These are phyloP conservation scores for Thelephora aurantiotincta DNA, from an alignment of 768 basidiomycete species.

Conservation along the genomic window DNA sequence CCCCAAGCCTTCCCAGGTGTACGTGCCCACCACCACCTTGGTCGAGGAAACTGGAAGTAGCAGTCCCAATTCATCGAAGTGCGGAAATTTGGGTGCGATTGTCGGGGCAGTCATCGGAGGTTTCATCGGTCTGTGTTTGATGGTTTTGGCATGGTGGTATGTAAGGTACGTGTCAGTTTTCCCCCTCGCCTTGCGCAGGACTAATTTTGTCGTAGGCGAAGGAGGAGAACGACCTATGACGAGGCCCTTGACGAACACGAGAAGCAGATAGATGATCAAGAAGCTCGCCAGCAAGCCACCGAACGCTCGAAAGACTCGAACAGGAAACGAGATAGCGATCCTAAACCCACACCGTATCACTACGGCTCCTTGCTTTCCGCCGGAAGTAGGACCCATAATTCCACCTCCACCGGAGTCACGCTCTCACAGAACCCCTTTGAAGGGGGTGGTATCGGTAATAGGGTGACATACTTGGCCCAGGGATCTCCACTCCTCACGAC, in stretches of 20 bases:
- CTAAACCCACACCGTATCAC: too few species aligned
- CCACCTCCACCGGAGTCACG: too few species aligned
- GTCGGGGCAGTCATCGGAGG: conserved; percentile 42
- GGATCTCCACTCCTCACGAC: too few species aligned
- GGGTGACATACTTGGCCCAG: too few species aligned
- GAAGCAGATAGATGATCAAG: conserved; percentile 1
- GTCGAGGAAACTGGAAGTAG: conserved; percentile 3
- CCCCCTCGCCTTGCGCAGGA: conserved; percentile 4
- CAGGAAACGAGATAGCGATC: too few species aligned
- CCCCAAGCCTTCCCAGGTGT: conserved; percentile 15
- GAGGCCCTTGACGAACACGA: conserved; percentile 1
- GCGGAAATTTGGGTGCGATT: conserved; percentile 29
- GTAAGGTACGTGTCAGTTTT: conserved; percentile 26
- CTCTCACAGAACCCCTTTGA: too few species aligned
- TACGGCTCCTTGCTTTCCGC: too few species aligned
- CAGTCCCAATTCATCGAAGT: conserved; percentile 10
- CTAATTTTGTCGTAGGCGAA: conserved; percentile 21
- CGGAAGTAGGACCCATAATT: too few species aligned
- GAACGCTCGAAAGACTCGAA: background rate
- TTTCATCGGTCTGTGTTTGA: conserved; percentile 31
- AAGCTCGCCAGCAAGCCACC: conserved; percentile 3
- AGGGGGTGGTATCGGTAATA: too few species aligned
- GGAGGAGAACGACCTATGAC: conserved; percentile 17
- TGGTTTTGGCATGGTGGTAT: conserved; percentile 34
- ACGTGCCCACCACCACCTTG: conserved; percentile 11